Evolutionary conservation across 2,329 filamentous ascomycete genomes (phyloP), one percentile per base, ranked within the genome.

Genomic region (Teratosphaeria zuluensis): DNA sequence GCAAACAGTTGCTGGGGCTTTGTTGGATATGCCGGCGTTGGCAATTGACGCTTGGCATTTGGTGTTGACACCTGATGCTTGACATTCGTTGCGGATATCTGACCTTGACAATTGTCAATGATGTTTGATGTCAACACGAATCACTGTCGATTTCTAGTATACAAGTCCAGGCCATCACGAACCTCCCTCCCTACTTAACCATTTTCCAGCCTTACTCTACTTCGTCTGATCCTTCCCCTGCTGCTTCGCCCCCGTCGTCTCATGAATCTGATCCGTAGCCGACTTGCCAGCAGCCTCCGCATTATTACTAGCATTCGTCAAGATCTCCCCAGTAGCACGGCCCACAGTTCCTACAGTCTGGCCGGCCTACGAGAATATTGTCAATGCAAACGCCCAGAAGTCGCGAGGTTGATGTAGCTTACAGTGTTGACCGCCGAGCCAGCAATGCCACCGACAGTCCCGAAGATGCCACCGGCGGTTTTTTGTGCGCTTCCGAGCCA

Each of bases 191-290:
- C 8, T 42, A 4, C 7, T 16, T 42, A 12, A 42, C 14, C 14
- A 42, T 5, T 42, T n/a, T 4, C 42, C 4, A n/a, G n/a, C 42
- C 19, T 4, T 12, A 8, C 52, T 21, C 42, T 51, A 38, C 14
- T 48, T 42, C 19, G 6, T 33, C 35, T 54, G 19, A 30, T 14
- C 52, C 38, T 58, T 58, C 19, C 56, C 52, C 52, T 58, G 56
- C 56, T 38, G 30, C 56, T 58, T 58, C 16, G 56, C 56, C 9
- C 56, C 56, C n/a, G 56, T 58, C 38, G 56, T 38, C 56, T 58
- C 56, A 54, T 58, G 46, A 24, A 58, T 54, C 52, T 58, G 56
- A 9, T 58, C 56, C 24, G 51, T 48, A 16, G 56, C 33, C n/a
- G 33, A 28, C 51, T 54, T 58, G 32, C 24, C 35, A 11, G 51